These are phyloP conservation scores for Coemansia brasiliensis DNA, from an alignment of 192 early-diverging fungal species.

Conservation along the genomic window DNA sequence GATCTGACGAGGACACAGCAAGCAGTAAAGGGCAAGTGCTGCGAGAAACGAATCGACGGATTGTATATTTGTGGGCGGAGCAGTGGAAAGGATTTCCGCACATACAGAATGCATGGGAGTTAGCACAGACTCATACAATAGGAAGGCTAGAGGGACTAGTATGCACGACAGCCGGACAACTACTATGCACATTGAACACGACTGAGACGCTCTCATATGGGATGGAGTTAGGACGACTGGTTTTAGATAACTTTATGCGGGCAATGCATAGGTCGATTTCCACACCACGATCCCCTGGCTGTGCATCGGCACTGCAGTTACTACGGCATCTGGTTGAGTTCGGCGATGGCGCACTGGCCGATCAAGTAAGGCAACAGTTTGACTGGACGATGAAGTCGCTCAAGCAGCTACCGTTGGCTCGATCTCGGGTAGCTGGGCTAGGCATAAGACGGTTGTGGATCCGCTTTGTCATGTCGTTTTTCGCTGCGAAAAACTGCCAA, in stretches of 20 bases:
- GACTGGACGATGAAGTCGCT: slow-evolving; percentile 42
- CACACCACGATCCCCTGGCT: slow-evolving; percentile 34
- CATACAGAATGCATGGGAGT: slow-evolving; percentile 31
- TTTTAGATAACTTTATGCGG: slow-evolving; percentile 31
- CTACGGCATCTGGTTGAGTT: slow-evolving; percentile 34
- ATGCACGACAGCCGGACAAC: slow-evolving; percentile 15
- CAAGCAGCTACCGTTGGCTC: slow-evolving; percentile 14
- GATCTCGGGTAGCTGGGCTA: slow-evolving; percentile 31
- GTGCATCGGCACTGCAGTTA: slow-evolving; percentile 37
- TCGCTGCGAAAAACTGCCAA: slow-evolving; percentile 33
- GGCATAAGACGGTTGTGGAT: slow-evolving; percentile 46
- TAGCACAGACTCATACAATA: slow-evolving; percentile 16
- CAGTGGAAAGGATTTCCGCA: slow-evolving; percentile 14
- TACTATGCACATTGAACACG: slow-evolving; percentile 29
- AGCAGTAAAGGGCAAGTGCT: slow-evolving; percentile 14
- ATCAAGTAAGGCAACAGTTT: slow-evolving; percentile 31
- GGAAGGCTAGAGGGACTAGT: slow-evolving; percentile 37
- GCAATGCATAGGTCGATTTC: slow-evolving; percentile 32
- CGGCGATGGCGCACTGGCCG: slow-evolving; percentile 35
- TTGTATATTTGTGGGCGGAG: slow-evolving; percentile 51
- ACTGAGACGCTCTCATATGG: slow-evolving; percentile 17
- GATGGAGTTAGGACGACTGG: slow-evolving; percentile 21
- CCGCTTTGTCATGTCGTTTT: slow-evolving; percentile 49
- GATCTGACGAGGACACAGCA: background rate
- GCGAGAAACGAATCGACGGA: slow-evolving; percentile 30